Evolutionary conservation across 1,284 basidiomycete species (phyloP).

Genomic region (Termitomyces sp.): DNA sequence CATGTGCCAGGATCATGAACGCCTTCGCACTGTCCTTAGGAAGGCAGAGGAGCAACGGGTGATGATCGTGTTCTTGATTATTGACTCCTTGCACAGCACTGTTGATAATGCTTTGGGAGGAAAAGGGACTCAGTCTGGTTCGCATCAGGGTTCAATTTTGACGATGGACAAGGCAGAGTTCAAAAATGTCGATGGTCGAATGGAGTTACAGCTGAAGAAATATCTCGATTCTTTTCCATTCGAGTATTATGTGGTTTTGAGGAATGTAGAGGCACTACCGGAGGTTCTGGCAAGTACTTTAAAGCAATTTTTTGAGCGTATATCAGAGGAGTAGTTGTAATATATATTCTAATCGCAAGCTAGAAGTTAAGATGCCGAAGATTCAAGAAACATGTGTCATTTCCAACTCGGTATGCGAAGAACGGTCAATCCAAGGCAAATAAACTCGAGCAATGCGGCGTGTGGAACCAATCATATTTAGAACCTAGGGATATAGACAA

Average conservation of each 20-base stretch:
- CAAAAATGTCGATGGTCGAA: conserved; percentile 76
- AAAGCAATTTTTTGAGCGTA: conserved; percentile 85
- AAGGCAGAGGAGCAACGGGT: conserved; percentile 88
- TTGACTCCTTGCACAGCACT: conserved; percentile 77
- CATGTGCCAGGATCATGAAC: conserved; percentile 94
- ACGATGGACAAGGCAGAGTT: conserved; percentile 92
- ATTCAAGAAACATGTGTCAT: not conserved
- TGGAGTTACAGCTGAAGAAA: conserved; percentile 86
- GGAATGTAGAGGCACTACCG: conserved; percentile 89
- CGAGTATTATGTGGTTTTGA: conserved; percentile 93
- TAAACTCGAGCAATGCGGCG: not conserved
- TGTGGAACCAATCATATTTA: not conserved
- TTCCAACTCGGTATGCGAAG: not conserved
- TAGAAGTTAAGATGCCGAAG: not conserved
- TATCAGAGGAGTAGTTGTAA: conserved; percentile 54
- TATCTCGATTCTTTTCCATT: conserved; percentile 98
- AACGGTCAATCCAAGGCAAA: not conserved
- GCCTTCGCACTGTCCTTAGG: conserved; percentile 75
- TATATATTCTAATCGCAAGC: not conserved
- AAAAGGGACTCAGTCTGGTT: conserved; percentile 10
- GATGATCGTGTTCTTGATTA: conserved; percentile 95
- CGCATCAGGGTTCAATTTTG: conserved; percentile 74
- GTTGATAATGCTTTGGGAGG: conserved; percentile 20
- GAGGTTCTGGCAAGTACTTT: conserved; percentile 89
- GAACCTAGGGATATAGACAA: not conserved